Evolutionary conservation across 108 stramenopile genomes (phyloP), one percentile per base, ranked within the genome.

Genomic region (Licmophora abbreviata): DNA sequence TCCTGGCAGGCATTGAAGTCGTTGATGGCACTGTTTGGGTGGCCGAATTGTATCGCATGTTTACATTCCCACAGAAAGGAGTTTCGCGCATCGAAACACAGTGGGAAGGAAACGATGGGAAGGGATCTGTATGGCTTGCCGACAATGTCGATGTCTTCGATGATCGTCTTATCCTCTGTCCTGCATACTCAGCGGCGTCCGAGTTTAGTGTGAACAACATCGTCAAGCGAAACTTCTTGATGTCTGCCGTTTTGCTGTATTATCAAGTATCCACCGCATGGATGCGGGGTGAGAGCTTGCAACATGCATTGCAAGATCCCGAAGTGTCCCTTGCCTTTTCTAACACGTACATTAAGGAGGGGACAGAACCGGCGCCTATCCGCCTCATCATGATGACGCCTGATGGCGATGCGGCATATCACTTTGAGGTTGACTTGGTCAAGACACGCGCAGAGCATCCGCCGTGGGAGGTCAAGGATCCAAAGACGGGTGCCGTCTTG

Each of bases 291-390:
- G 53, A 54, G 22, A 41, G n/a, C 2, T 41, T 54, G 2, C n/a
- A 12, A 1, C 38, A 54, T 3, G 53, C 53, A 17, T 23, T 54
- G 11, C 23, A 25, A 12, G 53, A 54, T 48, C 53, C 53, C 1
- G 53, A 54, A 24, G 53, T 54, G 12, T 3, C 24, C 27, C 53
- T 54, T 15, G 26, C 2, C 5, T 54, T 54, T 22, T 54, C 53
- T 21, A 54, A 54, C 22, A 54, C 53, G 0, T 54, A 54, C 7
- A 42, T 54, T n/a, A n/a, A 37, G 15, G 53, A 54, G 9, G 53
- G 5, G n/a, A 24, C 26, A 14, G 23, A 20, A 2, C 53, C 53
- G n/a, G 38, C 35, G 15, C 53, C 53, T 9, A 25, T 54, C 11
- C 48, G 53, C 21, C n/a, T 54, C 14, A 41, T 41, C 27, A 11